Conservation (phyloP, 805 yeast species). For the Starmerella potacharoeniae region DNA sequence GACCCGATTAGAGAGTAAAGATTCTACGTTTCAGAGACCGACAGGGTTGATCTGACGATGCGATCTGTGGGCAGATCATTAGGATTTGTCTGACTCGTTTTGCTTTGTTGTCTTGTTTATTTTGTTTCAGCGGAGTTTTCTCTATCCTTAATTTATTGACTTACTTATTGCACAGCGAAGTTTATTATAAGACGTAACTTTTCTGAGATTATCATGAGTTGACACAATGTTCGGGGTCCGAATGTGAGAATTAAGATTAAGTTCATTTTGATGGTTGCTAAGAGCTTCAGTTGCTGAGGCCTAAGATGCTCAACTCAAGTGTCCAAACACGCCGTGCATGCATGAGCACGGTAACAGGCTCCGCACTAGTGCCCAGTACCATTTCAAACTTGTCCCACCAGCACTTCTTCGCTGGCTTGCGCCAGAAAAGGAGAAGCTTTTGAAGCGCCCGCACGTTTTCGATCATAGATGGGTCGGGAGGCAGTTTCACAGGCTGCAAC, state of each 20-base stretch:
- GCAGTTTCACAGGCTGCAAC: slow-evolving; percentile 39
- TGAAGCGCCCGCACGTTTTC: slow-evolving; percentile 29
- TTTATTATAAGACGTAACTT: too few relatives aligned
- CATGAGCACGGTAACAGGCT: slow-evolving; percentile 38
- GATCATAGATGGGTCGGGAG: slow-evolving; percentile 7
- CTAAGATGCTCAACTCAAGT: slow-evolving; percentile 78
- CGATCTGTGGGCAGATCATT: too few relatives aligned
- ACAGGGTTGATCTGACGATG: too few relatives aligned
- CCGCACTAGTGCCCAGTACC: slow-evolving; percentile 26
- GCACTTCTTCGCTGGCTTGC: slow-evolving; percentile 96
- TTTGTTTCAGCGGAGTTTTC: background rate
- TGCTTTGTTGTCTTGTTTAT: background rate
- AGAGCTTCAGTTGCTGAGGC: slow-evolving; percentile 35
- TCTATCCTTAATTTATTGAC: background rate
- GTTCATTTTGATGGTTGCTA: background rate
- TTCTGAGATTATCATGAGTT: too few relatives aligned
- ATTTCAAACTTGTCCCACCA: slow-evolving; percentile 69
- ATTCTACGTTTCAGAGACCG: too few relatives aligned
- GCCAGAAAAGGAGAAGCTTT: slow-evolving; percentile 82
- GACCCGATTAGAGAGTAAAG: background rate
- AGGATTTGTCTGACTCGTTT: background rate
- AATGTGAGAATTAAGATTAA: background rate
- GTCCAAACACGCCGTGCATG: slow-evolving; percentile 97
- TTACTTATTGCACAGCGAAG: too few relatives aligned
- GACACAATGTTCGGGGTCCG: too few relatives aligned